Base-by-base conservation (phyloP, 1,139 yeast genomes). In the Saccharomyces hybrid region DNA sequence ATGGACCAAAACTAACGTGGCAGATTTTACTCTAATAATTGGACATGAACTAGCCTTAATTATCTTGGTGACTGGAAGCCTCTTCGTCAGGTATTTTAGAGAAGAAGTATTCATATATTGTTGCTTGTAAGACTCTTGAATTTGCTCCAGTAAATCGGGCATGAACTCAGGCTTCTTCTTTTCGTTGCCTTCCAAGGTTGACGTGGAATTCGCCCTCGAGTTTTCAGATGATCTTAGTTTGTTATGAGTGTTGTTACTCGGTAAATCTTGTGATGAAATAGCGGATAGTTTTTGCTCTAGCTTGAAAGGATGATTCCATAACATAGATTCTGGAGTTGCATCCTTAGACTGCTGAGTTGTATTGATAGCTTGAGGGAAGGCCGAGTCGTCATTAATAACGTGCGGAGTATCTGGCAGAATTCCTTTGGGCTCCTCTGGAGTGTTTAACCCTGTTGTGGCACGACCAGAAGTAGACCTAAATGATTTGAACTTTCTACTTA, bases 1-100 rank as follows among this genome's bases (percentile, higher is more conserved):
- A 53, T 68, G 70, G 2, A 68, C 64, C 4, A 66, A 56, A 2
- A 68, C 46, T 16, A 67, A 38, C 8, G 61, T 60, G 3, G 64
- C 65, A 25, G 60, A 60, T 50, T 58, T 64, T 16, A 67, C 59
- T 46, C 60, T 57, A 1, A 68, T 52, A 11, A 67, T 57, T 0
- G 71, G 71, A 5, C 63, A 61, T 3, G 60, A 56, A 9, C 52
- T 46, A 48, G 65, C 67, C 49, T 64, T 56, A 6, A 57, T 54
- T 29, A 68, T 59, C 51, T 58, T 59, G 9, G 69, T 58, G 20
- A 61, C 68, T 0, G 68, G 67, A 8, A 60, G 49, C 50, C 59
- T 66, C 50, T 59, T 62, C 2, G 65, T 58, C 44, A 68, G 54
- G 48, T 66, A 44, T 48, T 63, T 65, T 41, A 66, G 54, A 2